Evolutionary conservation across 2,329 filamentous ascomycete species (phyloP).

Genomic region (Bretziella fagacearum): DNA sequence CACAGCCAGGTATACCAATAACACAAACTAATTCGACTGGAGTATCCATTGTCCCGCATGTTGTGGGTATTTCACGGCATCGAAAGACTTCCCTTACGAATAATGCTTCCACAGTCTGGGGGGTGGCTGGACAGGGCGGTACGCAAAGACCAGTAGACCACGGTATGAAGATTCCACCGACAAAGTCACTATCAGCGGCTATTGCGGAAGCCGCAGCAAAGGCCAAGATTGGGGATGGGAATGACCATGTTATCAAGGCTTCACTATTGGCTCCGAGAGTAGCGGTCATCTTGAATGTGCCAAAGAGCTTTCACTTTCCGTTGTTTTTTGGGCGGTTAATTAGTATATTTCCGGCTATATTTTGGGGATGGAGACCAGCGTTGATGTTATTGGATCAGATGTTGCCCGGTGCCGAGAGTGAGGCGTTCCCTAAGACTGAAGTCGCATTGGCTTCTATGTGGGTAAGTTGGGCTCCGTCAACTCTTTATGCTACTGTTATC

Average conservation of each 20-base stretch:
- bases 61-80: background rate
- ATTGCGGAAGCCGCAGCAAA: conserved; percentile 11
- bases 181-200: conserved; percentile 10
- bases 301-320: conserved; percentile 54
- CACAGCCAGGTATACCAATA: background rate
- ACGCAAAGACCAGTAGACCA: background rate
- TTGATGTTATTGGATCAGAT: conserved; percentile 52
- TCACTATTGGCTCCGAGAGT: conserved; percentile 56
- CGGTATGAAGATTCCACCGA: conserved; percentile 13
- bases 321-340: conserved; percentile 56
- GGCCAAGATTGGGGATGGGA: background rate
- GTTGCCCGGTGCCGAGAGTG: conserved; percentile 23
- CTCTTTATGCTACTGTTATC: background rate
- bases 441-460: conserved; percentile 56
- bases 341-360: conserved; percentile 52
- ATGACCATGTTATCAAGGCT: conserved; percentile 12
- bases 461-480: conserved; percentile 31
- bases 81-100: background rate
- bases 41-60: background rate
- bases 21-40: background rate
- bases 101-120: background rate
- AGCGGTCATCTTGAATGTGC: conserved; percentile 60
- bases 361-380: conserved; percentile 53
- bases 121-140: background rate
- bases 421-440: conserved; percentile 38